Conservation (phyloP, 2,329 filamentous ascomycete species). For the Fusarium sp. region DNA sequence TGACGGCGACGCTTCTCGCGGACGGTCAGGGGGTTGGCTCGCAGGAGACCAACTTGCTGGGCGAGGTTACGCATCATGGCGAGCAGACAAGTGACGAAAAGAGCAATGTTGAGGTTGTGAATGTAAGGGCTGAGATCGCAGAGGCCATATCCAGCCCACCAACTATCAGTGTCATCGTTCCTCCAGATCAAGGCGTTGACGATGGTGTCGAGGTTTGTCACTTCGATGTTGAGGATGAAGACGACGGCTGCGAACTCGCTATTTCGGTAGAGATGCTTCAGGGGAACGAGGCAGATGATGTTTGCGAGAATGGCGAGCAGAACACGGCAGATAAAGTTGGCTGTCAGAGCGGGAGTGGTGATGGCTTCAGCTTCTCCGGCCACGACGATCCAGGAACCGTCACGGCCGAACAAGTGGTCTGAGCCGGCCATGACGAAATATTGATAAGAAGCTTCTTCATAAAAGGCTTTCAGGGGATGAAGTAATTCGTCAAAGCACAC, state of each 20-base stretch:
- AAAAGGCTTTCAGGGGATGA: not conserved
- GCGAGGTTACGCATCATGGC: slow-evolving; percentile 68
- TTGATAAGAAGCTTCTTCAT: not conserved
- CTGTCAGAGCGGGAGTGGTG: slow-evolving; percentile 49
- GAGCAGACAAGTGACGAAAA: slow-evolving; percentile 64
- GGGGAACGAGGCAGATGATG: slow-evolving; percentile 62
- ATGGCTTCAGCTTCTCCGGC: slow-evolving; percentile 39
- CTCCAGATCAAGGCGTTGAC: slow-evolving; percentile 67
- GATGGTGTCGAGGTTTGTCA: slow-evolving; percentile 62
- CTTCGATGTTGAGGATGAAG: slow-evolving; percentile 59
- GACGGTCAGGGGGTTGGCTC: slow-evolving; percentile 54
- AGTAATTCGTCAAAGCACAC: slow-evolving; percentile 12
- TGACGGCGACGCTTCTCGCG: slow-evolving; percentile 58
- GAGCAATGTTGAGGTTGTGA: slow-evolving; percentile 59
- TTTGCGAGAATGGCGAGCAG: slow-evolving; percentile 60
- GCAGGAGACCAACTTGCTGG: slow-evolving; percentile 60
- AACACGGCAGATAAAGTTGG: slow-evolving; percentile 64
- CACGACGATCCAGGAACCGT: slow-evolving; percentile 37
- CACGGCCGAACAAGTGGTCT: slow-evolving; percentile 35
- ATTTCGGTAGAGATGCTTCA: slow-evolving; percentile 63
- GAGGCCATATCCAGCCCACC: slow-evolving; percentile 65
- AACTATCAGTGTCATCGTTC: slow-evolving; percentile 61
- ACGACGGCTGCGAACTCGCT: slow-evolving; percentile 66
- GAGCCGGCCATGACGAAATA: slow-evolving; percentile 29
- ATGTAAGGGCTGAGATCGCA: slow-evolving; percentile 66